phyloP scores from a whole-genome alignment of 495 filamentous ascomycete species.

The Neurospora tetrasperma region DNA sequence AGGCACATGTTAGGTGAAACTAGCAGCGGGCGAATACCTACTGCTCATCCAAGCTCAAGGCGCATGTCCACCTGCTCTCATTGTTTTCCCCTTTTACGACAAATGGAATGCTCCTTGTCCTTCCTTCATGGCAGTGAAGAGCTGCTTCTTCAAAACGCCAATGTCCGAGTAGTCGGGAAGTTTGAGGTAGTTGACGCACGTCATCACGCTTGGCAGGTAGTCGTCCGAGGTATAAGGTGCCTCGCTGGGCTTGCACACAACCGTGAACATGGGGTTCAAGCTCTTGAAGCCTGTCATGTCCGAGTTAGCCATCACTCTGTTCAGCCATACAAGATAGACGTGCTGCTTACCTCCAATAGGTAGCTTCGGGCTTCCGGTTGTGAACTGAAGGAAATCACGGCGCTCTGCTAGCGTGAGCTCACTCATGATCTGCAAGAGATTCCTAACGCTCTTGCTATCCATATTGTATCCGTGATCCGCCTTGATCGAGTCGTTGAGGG shows the following conservation, averaged over 20 bases:
- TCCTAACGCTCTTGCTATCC: conserved; percentile 94
- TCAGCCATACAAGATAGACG: not conserved
- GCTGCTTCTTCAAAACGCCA: conserved; percentile 60
- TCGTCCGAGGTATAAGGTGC: conserved; percentile 91
- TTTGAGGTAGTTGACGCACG: conserved; percentile 98
- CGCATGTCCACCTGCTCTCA: not conserved
- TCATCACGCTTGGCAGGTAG: conserved; percentile 98
- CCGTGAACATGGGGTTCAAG: conserved; percentile 95
- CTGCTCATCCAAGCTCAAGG: not conserved
- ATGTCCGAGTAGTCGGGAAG: conserved; percentile 87
- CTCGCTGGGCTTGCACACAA: conserved; percentile 96
- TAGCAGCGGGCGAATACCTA: not conserved
- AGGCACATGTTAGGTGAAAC: not conserved
- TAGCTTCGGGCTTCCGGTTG: conserved; percentile 95
- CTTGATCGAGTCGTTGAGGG: conserved; percentile 96
- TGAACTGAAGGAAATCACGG: conserved; percentile 95
- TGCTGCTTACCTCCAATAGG: conserved; percentile 81
- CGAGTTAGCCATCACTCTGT: not conserved
- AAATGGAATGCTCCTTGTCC: conserved; percentile 99
- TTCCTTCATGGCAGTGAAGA: conserved; percentile 83
- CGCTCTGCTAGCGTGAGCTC: conserved; percentile 65
- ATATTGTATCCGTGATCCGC: conserved; percentile 99
- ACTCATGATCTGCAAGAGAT: conserved; percentile 92
- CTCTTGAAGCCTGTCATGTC: conserved; percentile 72
- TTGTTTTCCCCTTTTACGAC: conserved; percentile 43